A percentile compares a stretch with the other conserved stretches of the same genome.
Conservation (phyloP, 2,329 filamentous ascomycete genomes). For the Reticulascus tulasneorum region DNA sequence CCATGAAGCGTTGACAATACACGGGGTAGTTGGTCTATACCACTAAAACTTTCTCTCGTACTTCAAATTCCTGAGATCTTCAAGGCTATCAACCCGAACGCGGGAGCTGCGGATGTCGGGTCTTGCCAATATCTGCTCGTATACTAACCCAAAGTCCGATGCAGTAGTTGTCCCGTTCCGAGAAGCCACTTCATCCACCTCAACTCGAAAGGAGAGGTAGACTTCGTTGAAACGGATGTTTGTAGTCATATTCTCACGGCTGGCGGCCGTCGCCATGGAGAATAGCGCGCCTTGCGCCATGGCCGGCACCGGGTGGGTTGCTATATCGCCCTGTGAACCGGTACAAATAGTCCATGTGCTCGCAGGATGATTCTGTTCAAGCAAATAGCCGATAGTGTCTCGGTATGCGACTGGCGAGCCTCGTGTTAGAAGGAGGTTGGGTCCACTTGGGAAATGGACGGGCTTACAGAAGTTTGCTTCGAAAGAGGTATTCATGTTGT, state of each 20-base stretch:
- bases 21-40: no score
- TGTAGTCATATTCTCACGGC: slow-evolving; percentile 21
- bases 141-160: slow-evolving; percentile 8
- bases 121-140: slow-evolving; percentile 7
- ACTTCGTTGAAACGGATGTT: slow-evolving; percentile 36
- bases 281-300: slow-evolving; percentile 33
- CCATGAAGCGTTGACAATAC: no score
- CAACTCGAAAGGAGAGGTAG: slow-evolving; percentile 26
- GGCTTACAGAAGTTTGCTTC: slow-evolving; percentile 27
- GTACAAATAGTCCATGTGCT: slow-evolving; percentile 30
- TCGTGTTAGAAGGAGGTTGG: neutral
- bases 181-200: slow-evolving; percentile 18
- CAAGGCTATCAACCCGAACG: neutral
- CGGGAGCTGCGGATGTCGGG: slow-evolving; percentile 5
- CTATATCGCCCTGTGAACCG: slow-evolving; percentile 23
- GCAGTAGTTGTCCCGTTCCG: neutral
- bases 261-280: slow-evolving; percentile 25
- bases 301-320: slow-evolving; percentile 16
- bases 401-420: slow-evolving; percentile 22
- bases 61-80: neutral
- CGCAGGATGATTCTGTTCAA: slow-evolving; percentile 20
- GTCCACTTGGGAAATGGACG: neutral
- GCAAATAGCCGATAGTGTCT: slow-evolving; percentile 26
- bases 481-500: slow-evolving; percentile 19
- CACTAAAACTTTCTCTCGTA: no score